Evolutionary conservation across 257 asterid genomes (phyloP), one percentile per base, ranked within the genome.

Genomic region (Buddleja alternifolia): DNA sequence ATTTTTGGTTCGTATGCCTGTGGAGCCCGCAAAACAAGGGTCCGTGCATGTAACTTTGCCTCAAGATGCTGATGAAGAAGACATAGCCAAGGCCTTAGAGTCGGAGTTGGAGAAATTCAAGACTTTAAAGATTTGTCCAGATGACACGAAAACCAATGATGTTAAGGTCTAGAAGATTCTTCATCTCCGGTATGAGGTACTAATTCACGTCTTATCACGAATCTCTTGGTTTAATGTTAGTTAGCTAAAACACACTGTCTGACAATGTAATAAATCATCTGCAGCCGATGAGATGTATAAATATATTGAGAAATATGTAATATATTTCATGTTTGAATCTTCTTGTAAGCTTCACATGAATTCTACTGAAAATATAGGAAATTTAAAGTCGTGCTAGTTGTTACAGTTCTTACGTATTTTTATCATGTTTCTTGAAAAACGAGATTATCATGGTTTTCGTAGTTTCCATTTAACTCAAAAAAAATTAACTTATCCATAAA

Each of bases 1-100:
- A 75, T 54, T 75, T 25, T 54, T 66, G 51, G 42, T 70, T 23
- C 57, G 64, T 54, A 57, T 67, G 47, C 79, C 78, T 16, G 63
- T 23, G 9, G 66, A 42, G 58, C 92, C 81, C 41, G 29, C 71
- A 25, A 87, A 82, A 69, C 90, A 85, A 60, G 90, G 95, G 14
- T 89, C 96, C 1, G 78, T 89, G 45, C 95, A 87, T 21, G 95
- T 89, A 46, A 81, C 84, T 57, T 68, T 86, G 66, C 91, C 96
- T 10, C 81, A 82, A 50, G 84, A 76, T 51, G 87, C 81, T 15
- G 82, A 75, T 8, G 89, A 86, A 67, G 75, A 81, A 55, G 85
- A 77, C 2, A 78, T 86, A 11, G 86, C 83, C 58, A 68, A 76
- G 73, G 67, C 82, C 9, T 53, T 86, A 68, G 93, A 83, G 70